Conservation (phyloP, 768 basidiomycete genomes). For the Auriscalpium orientale region DNA sequence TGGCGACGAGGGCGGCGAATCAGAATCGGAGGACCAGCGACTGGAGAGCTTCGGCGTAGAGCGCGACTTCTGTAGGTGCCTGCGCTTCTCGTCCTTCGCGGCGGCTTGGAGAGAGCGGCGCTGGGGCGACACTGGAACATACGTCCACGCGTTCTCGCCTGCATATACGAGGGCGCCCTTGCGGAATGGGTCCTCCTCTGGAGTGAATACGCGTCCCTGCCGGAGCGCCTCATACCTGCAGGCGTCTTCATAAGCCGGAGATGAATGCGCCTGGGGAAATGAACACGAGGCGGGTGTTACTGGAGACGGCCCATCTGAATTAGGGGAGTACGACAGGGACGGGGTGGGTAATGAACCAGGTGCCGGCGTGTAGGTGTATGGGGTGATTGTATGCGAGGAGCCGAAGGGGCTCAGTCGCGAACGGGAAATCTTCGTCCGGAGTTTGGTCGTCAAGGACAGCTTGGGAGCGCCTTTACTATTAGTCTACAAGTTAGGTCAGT, state of each 20-base stretch:
- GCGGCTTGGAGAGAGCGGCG: background rate
- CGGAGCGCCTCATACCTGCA: background rate
- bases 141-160: background rate
- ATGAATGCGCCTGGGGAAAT: background rate
- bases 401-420: background rate
- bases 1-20: background rate
- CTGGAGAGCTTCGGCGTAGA: constrained; percentile 3
- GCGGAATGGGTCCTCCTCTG: constrained; percentile 15
- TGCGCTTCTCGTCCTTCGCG: background rate
- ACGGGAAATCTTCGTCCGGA: background rate
- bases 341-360: background rate
- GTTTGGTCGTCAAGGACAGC: background rate
- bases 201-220: constrained; percentile 8
- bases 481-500: background rate
- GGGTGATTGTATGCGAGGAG: background rate
- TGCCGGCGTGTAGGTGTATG: constrained; percentile 1
- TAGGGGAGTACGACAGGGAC: background rate
- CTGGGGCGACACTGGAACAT: background rate
- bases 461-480: background rate
- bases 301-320: background rate
- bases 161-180: constrained; percentile 4
- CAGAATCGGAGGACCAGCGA: constrained; percentile 4
- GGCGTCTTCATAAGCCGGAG: background rate
- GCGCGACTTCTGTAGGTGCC: background rate
- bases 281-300: constrained; percentile 1